These are phyloP conservation scores for Neurospora tetrasperma DNA, from an alignment of 495 filamentous ascomycete genomes.

Conservation along the genomic window DNA sequence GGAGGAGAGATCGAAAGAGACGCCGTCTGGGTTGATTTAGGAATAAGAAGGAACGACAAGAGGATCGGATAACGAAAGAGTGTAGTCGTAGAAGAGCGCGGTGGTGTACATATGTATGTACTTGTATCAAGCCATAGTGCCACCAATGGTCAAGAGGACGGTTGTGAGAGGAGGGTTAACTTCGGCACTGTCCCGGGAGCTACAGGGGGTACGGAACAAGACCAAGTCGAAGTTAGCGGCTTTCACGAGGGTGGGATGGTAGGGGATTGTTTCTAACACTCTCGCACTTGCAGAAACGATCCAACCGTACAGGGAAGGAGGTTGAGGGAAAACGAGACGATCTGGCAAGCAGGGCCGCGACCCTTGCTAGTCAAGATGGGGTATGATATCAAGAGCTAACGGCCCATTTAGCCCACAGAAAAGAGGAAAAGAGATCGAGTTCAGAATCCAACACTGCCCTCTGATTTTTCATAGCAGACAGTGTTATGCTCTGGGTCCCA, in stretches of 20 bases:
- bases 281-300: slow-evolving; percentile 37
- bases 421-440: background rate
- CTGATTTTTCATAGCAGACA: slow-evolving; percentile 10
- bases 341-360: slow-evolving; percentile 28
- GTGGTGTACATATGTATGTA: slow-evolving; percentile 33
- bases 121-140: slow-evolving; percentile 39
- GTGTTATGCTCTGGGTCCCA: slow-evolving; percentile 13
- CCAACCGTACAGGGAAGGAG: slow-evolving; percentile 47
- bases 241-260: slow-evolving; percentile 30
- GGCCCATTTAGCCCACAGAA: slow-evolving; percentile 3
- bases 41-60: slow-evolving; percentile 11
- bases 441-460: background rate
- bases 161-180: slow-evolving; percentile 31
- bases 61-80: slow-evolving; percentile 31
- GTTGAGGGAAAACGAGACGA: slow-evolving; percentile 35
- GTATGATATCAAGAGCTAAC: slow-evolving; percentile 12
- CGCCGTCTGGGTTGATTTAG: background rate
- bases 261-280: slow-evolving; percentile 30
- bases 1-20: background rate
- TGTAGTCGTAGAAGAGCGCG: slow-evolving; percentile 20
- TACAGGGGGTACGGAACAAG: slow-evolving; percentile 29
- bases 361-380: slow-evolving; percentile 24
- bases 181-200: slow-evolving; percentile 38
- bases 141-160: slow-evolving; percentile 32
- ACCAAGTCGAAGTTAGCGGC: slow-evolving; percentile 34